Evolutionary conservation across 83 land plant species (phyloP).

Genomic region (Isoetes engelmannii): DNA sequence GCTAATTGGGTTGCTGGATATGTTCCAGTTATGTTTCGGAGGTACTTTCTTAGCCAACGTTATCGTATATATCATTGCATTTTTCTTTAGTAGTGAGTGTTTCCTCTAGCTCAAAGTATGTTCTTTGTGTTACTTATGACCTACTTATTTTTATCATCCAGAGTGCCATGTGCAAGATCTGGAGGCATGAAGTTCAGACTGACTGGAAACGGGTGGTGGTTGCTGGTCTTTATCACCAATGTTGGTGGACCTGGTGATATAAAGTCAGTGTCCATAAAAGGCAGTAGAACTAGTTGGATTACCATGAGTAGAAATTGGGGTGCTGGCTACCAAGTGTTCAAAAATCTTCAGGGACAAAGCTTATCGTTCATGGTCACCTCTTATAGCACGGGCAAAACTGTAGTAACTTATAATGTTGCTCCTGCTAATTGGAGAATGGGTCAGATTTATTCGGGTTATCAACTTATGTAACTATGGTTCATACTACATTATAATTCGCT

Average conservation of each 20-base stretch:
- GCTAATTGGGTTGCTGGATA: background rate
- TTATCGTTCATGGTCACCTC: background rate
- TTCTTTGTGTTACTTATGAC: background rate
- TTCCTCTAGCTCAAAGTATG: background rate
- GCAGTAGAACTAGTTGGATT: background rate
- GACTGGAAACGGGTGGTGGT: background rate
- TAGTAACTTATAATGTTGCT: background rate
- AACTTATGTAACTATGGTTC: too few relatives aligned
- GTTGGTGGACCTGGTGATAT: background rate
- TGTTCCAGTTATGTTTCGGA: background rate
- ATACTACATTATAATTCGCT: too few relatives aligned
- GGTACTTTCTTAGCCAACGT: background rate
- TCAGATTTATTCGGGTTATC: background rate
- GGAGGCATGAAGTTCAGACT: slow-evolving; percentile 1
- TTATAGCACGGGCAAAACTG: background rate
- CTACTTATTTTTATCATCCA: background rate
- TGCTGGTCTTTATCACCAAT: slow-evolving; percentile 4
- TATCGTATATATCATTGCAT: background rate
- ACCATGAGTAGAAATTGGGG: background rate
- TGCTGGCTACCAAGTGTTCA: background rate
- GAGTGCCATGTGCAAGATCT: background rate
- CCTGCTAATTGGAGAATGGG: background rate
- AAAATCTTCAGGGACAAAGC: background rate
- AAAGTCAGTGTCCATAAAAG: background rate
- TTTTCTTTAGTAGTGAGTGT: background rate